Percentiles rank a stretch among this genome's conserved stretches.
Evolutionary conservation across 495 filamentous ascomycete species (phyloP).

Genomic region (Halenospora varia): DNA sequence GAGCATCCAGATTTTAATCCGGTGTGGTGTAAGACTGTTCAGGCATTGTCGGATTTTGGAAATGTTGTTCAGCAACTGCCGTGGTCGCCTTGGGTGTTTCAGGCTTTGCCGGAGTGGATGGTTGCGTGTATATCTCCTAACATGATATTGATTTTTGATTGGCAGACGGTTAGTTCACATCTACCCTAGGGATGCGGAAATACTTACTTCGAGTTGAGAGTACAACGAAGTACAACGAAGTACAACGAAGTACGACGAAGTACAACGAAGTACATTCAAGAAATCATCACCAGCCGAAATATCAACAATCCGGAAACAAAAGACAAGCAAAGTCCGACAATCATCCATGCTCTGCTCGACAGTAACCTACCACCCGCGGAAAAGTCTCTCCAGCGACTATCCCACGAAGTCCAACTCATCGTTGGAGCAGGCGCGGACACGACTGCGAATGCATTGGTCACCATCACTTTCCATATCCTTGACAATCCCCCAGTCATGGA

Average conservation of each 20-base stretch:
- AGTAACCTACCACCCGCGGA: slow-evolving; percentile 16
- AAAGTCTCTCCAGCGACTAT: slow-evolving; percentile 26
- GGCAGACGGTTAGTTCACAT: neutral
- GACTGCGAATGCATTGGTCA: slow-evolving; percentile 22
- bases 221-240: neutral
- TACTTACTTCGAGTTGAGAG: neutral
- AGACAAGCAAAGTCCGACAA: slow-evolving; percentile 5
- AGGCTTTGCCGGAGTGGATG: neutral
- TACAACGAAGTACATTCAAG: slow-evolving; percentile 1
- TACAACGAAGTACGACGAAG: neutral
- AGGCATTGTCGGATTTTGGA: neutral
- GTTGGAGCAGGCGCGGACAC: slow-evolving; percentile 28
- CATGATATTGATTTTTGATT: neutral
- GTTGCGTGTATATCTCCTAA: neutral
- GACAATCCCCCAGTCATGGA: slow-evolving; percentile 20
- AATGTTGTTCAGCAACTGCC: neutral
- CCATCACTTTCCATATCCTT: slow-evolving; percentile 32
- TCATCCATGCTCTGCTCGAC: slow-evolving; percentile 11
- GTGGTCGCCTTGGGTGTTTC: neutral
- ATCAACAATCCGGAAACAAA: neutral
- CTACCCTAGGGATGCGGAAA: neutral
- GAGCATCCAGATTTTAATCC: slow-evolving; percentile 1
- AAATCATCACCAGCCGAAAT: slow-evolving; percentile 1
- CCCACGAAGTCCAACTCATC: slow-evolving; percentile 29
- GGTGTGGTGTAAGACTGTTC: neutral